A percentile compares a stretch with the other conserved stretches of the same genome.
Evolutionary conservation across 1,284 basidiomycete genomes (phyloP).

Genomic region (Fistulinella cinereoalba): DNA sequence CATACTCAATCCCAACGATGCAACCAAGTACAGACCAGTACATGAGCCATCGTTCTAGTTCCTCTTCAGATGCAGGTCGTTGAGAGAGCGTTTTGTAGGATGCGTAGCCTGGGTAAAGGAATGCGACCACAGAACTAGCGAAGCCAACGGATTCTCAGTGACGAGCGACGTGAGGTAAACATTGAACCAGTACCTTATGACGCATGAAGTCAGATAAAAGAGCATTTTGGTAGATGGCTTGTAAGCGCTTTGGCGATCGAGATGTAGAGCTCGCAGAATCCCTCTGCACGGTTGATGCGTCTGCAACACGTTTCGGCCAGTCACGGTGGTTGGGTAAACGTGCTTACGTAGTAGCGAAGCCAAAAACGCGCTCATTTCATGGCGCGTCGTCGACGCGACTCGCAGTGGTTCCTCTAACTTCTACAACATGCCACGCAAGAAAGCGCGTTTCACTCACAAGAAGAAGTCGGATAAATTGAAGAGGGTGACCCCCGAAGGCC

Average conservation of each 20-base stretch:
- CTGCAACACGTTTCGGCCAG: constrained; percentile 10
- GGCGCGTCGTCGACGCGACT: constrained; percentile 25
- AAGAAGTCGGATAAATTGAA: constrained; percentile 9
- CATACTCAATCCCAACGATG: constrained; percentile 69
- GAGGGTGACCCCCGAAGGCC: neutral
- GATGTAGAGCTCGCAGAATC: constrained; percentile 1
- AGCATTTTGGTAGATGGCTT: constrained; percentile 39
- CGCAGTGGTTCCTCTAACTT: constrained; percentile 1
- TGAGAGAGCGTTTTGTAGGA: constrained; percentile 83
- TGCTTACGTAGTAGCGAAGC: constrained; percentile 23
- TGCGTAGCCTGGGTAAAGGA: constrained; percentile 82
- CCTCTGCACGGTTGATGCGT: neutral
- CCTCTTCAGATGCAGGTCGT: constrained; percentile 72
- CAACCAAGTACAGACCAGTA: constrained; percentile 86
- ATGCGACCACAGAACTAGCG: constrained; percentile 61
- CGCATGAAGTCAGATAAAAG: constrained; percentile 48
- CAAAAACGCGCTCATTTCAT: constrained; percentile 27
- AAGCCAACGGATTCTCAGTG: constrained; percentile 3
- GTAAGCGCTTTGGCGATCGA: neutral
- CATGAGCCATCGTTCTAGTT: constrained; percentile 85
- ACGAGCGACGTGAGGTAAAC: neutral
- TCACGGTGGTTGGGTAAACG: constrained; percentile 7
- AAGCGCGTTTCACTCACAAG: constrained; percentile 14
- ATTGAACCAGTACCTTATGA: constrained; percentile 36
- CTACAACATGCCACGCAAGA: constrained; percentile 28